Base-by-base conservation (phyloP, 2,329 filamentous ascomycete species). In the Pseudocercospora eumusae region DNA sequence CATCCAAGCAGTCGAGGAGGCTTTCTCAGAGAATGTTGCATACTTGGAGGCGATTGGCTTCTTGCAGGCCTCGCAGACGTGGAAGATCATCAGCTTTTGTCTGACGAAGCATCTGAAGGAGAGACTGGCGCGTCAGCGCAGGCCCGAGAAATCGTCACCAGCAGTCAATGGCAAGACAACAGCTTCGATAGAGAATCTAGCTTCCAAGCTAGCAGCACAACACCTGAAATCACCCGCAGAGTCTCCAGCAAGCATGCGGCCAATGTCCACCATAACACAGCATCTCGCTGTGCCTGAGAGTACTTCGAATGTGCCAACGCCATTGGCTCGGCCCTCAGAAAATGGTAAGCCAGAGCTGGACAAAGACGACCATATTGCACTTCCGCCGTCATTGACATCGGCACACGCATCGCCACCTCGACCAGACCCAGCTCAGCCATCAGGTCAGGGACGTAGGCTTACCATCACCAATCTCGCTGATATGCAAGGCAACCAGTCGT, bases 11-110 rank as follows among this genome's bases (percentile, higher is more conserved):
- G 64, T 71, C 13, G 55, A 56, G n/a, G 61, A 64, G 42, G 57
- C 64, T 20, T 65, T 68, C 45, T 42, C 56, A 21, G 59, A 56
- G 13, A 67, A 66, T n/a, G 63, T 61, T 28, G 52, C 61, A n/a
- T 31, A 59, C 31, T 40, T 58, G 23, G 53, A 56, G 3, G 57
- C 56, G n/a, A 52, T 66, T 28, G 80, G 42, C 74, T 81, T 64
- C 76, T 81, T 57, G 66, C 78, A 81, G 58, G 74, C 84, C 50
- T 82, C 85, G 31, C 82, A 86, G 65, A 84, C 83, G 20, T 88
- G 85, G 85, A 81, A 80, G 58, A 79, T 87, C 21, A 73, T 86
- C 33, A 82, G 81, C 58, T 77, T 79, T 59, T 78, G 80, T 25
- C 76, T 85, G 57, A 70, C 80, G 2, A 78, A 81, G 61, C 82